phyloP scores from a whole-genome alignment of 2,329 filamentous ascomycete species.

The Venturia asperata region DNA sequence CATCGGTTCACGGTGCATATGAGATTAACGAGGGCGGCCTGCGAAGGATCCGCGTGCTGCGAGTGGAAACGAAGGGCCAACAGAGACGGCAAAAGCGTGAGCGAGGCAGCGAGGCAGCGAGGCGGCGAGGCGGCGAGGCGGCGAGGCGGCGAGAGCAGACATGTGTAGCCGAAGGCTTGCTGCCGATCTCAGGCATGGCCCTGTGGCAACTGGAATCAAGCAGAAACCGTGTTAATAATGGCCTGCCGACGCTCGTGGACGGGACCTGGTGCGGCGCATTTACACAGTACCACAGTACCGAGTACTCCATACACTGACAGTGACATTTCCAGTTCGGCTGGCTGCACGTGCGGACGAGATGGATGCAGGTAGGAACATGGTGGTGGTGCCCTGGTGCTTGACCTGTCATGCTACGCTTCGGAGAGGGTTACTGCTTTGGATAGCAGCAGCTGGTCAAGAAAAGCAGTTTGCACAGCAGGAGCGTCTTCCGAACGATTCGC shows the following conservation, averaged over 20 bases:
- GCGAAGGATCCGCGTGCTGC: background rate
- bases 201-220: background rate
- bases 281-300: too few species aligned
- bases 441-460: too few species aligned
- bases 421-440: too few species aligned
- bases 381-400: too few species aligned
- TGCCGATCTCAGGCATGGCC: conserved; percentile 5
- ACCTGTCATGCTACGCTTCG: too few species aligned
- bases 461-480: too few species aligned
- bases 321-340: background rate
- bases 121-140: too few species aligned
- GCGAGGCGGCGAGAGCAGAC: conserved; percentile 9
- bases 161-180: conserved; percentile 6
- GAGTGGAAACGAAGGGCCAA: background rate
- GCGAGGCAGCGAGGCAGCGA: too few species aligned
- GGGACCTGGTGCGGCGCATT: too few species aligned
- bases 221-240: conserved; percentile 5
- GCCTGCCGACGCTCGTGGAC: background rate
- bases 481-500: too few species aligned
- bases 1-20: background rate
- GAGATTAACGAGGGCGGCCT: background rate
- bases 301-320: too few species aligned
- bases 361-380: too few species aligned
- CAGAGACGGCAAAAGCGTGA: background rate
- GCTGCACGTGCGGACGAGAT: background rate